These are phyloP conservation scores for Russula compacta DNA, from an alignment of 768 basidiomycete genomes.

Conservation along the genomic window DNA sequence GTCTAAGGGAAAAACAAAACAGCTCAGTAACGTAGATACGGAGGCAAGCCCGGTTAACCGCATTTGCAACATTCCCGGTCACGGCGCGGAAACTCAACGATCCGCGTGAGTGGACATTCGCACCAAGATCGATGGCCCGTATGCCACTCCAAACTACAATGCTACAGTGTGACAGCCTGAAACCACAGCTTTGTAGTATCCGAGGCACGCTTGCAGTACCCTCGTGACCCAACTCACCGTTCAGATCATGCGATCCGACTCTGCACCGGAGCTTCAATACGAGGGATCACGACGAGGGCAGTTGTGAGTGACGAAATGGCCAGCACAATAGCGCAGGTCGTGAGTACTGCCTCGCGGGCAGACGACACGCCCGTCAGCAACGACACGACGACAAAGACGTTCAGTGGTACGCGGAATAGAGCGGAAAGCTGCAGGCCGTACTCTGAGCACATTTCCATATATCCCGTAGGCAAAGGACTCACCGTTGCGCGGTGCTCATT, in stretches of 20 bases:
- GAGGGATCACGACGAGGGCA: slow-evolving; percentile 33
- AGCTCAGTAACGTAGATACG: neutral
- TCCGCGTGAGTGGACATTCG: neutral
- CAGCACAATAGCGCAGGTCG: slow-evolving; percentile 48
- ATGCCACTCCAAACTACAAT: neutral
- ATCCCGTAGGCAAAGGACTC: slow-evolving; percentile 21
- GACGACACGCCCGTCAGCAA: slow-evolving; percentile 60
- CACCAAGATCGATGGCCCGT: neutral
- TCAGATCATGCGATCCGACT: slow-evolving; percentile 25
- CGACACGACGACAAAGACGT: slow-evolving; percentile 62
- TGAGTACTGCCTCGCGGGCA: slow-evolving; percentile 51
- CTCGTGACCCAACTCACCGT: neutral
- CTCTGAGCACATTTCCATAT: neutral
- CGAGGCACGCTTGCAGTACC: neutral
- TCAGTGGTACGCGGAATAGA: slow-evolving; percentile 66
- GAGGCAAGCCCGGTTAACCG: neutral
- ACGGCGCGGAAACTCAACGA: neutral
- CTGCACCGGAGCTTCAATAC: neutral
- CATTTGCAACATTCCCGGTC: neutral
- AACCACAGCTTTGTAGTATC: neutral
- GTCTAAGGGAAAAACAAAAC: neutral
- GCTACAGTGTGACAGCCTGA: neutral
- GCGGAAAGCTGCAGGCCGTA: slow-evolving; percentile 43
- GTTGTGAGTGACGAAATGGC: slow-evolving; percentile 53
- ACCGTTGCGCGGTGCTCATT: slow-evolving; percentile 73